A percentile compares a stretch with the other conserved stretches of the same genome.
Conservation (phyloP, 148 eudicot genomes). For the Arbutus unedo region DNA sequence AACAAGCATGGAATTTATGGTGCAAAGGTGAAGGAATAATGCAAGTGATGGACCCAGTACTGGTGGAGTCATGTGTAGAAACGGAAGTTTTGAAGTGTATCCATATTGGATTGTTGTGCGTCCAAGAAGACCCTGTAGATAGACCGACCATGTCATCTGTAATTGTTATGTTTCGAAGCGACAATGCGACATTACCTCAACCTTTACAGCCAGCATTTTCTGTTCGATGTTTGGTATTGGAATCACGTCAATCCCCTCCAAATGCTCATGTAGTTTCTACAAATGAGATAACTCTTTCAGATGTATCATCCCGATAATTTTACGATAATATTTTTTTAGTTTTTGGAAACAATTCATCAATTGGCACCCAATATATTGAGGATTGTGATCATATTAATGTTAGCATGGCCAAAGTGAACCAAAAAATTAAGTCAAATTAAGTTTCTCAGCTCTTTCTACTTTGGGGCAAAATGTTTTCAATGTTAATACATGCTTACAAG, state of each 20-base stretch:
- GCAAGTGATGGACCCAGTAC: conserved; percentile 27
- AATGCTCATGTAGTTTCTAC: not conserved
- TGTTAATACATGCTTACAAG: too few relatives aligned
- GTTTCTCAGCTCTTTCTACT: too few relatives aligned
- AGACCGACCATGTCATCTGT: conserved; percentile 40
- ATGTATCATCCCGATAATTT: not conserved
- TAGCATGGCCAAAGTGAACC: too few relatives aligned
- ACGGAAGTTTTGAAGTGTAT: conserved; percentile 35
- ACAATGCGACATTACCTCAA: conserved; percentile 21
- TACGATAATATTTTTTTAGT: too few relatives aligned
- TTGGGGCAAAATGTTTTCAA: too few relatives aligned
- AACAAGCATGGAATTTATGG: conserved; percentile 42
- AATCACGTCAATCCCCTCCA: not conserved
- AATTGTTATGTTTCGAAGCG: conserved; percentile 25
- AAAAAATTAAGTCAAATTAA: too few relatives aligned
- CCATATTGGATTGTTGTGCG: conserved; percentile 45
- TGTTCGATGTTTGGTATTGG: not conserved
- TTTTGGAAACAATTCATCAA: too few relatives aligned
- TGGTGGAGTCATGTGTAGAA: conserved; percentile 22
- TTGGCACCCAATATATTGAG: too few relatives aligned
- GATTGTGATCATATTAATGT: too few relatives aligned
- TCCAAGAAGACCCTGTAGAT: conserved; percentile 28
- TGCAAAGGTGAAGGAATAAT: conserved; percentile 20
- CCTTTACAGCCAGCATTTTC: conserved; percentile 31
- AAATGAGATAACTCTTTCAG: conserved; percentile 10